Percentiles rank a stretch among this genome's conserved stretches.
These are phyloP conservation scores for Phytopythium montanum DNA, from an alignment of 352 stramenopile genomes.

Conservation along the genomic window DNA sequence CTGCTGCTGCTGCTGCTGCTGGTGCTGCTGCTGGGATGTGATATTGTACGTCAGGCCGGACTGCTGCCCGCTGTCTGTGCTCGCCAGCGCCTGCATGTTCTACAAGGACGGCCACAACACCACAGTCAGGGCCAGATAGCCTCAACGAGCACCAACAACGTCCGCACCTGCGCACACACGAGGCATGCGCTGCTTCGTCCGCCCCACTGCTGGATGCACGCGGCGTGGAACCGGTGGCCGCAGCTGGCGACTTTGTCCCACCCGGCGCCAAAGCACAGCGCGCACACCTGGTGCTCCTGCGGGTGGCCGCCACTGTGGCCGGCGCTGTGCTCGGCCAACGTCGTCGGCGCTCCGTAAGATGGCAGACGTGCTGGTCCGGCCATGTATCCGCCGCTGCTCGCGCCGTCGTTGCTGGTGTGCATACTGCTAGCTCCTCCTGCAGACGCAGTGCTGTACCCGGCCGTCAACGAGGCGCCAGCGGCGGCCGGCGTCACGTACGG, in stretches of 20 bases:
- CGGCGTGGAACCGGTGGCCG: slow-evolving; percentile 66
- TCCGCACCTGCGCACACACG: slow-evolving; percentile 41
- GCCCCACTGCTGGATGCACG: slow-evolving; percentile 66
- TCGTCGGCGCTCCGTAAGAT: slow-evolving; percentile 27
- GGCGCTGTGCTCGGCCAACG: slow-evolving; percentile 23
- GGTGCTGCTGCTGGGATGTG: slow-evolving; percentile 9
- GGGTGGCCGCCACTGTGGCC: slow-evolving; percentile 27
- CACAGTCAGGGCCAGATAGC: slow-evolving; percentile 9
- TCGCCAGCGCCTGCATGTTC: slow-evolving; percentile 23
- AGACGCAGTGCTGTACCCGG: slow-evolving; percentile 13
- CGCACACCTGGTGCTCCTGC: slow-evolving; percentile 33
- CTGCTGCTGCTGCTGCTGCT: slow-evolving; percentile 11
- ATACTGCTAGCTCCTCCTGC: slow-evolving; percentile 3
- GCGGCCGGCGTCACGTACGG: slow-evolving; percentile 22
- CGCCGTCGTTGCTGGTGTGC: slow-evolving; percentile 16
- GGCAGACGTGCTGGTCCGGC: slow-evolving; percentile 23
- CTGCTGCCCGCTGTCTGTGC: slow-evolving; percentile 16
- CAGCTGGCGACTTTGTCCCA: slow-evolving; percentile 57
- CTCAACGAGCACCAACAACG: slow-evolving; percentile 2
- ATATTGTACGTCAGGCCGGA: slow-evolving; percentile 19
- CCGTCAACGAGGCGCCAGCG: slow-evolving; percentile 18
- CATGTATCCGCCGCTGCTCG: slow-evolving; percentile 22
- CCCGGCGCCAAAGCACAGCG: slow-evolving; percentile 38
- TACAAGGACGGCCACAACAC: background rate
- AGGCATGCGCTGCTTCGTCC: slow-evolving; percentile 42